A percentile compares a stretch with the other conserved stretches of the same genome.
Conservation (phyloP, 2,329 filamentous ascomycete genomes). For the Alternaria rosae region DNA sequence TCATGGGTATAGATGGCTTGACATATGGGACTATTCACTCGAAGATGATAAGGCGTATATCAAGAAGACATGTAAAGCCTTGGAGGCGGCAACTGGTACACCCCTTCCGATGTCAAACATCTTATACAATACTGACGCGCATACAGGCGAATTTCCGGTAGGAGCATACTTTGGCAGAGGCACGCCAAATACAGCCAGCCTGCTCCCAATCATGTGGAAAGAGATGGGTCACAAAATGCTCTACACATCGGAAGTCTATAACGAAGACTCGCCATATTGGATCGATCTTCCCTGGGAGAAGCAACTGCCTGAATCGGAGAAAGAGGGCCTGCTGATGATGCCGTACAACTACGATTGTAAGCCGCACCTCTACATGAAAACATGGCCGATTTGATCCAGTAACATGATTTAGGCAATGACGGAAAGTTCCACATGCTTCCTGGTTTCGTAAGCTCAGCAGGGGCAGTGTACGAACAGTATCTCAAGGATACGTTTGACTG, state of each 20-base stretch:
- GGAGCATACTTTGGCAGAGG: constrained; percentile 61
- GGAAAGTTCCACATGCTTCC: constrained; percentile 51
- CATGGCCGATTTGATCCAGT: constrained; percentile 40
- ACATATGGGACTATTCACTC: constrained; percentile 56
- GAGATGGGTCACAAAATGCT: constrained; percentile 61
- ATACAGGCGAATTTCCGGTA: constrained; percentile 39
- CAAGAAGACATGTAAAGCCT: constrained; percentile 51
- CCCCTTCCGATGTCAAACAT: background rate
- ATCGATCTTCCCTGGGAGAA: constrained; percentile 61
- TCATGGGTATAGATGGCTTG: constrained; percentile 61
- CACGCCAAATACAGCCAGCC: constrained; percentile 57
- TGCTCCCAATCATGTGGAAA: constrained; percentile 61
- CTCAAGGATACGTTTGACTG: constrained; percentile 63
- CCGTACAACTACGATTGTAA: constrained; percentile 64
- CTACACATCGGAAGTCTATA: constrained; percentile 61
- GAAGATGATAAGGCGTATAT: constrained; percentile 60
- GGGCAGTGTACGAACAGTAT: constrained; percentile 53
- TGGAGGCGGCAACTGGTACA: constrained; percentile 49
- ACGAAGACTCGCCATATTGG: constrained; percentile 66
- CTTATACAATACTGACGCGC: background rate
- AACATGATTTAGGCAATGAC: constrained; percentile 42
- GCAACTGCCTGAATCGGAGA: constrained; percentile 52
- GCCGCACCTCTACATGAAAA: constrained; percentile 22
- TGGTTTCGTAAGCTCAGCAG: constrained; percentile 52
- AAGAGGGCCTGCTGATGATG: constrained; percentile 62